Percentiles rank a stretch among this genome's conserved stretches.
These are phyloP conservation scores for Persicaria maculosa DNA, from an alignment of 148 eudicot species.

Conservation along the genomic window DNA sequence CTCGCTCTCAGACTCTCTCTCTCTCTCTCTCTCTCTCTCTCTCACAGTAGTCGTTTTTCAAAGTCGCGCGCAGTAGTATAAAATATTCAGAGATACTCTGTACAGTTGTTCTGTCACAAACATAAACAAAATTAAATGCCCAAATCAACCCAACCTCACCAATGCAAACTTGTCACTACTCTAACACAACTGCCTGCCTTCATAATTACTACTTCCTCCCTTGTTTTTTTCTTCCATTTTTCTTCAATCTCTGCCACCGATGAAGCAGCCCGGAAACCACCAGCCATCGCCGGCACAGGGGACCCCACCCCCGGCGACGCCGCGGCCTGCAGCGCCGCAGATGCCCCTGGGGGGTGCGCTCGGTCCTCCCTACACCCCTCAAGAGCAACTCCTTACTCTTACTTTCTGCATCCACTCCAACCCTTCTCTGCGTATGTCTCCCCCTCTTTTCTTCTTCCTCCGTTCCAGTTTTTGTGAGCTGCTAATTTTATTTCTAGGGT, in stretches of 20 bases:
- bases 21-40: background rate
- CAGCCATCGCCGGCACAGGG: constrained; percentile 21
- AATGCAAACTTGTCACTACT: too few relatives aligned
- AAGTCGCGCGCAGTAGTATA: background rate
- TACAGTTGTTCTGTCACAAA: too few relatives aligned
- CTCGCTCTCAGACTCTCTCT: background rate
- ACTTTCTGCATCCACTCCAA: constrained; percentile 96
- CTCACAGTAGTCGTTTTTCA: background rate
- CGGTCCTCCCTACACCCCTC: constrained; percentile 60
- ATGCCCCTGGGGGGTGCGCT: constrained; percentile 60
- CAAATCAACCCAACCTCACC: background rate
- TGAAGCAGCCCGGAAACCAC: background rate
- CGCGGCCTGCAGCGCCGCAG: constrained; percentile 16
- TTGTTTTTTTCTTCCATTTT: background rate
- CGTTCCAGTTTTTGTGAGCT: background rate
- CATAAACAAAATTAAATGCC: background rate
- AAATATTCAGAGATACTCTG: background rate
- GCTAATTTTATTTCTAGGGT: background rate
- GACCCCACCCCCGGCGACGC: constrained; percentile 27
- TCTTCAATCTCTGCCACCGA: background rate
- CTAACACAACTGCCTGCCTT: background rate
- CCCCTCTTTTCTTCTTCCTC: background rate
- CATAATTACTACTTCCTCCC: background rate
- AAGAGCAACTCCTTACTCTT: constrained; percentile 65
- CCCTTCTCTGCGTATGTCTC: constrained; percentile 75